These are phyloP conservation scores for Aspergillus carbonarius DNA, from an alignment of 2,329 filamentous ascomycete species.

Conservation along the genomic window DNA sequence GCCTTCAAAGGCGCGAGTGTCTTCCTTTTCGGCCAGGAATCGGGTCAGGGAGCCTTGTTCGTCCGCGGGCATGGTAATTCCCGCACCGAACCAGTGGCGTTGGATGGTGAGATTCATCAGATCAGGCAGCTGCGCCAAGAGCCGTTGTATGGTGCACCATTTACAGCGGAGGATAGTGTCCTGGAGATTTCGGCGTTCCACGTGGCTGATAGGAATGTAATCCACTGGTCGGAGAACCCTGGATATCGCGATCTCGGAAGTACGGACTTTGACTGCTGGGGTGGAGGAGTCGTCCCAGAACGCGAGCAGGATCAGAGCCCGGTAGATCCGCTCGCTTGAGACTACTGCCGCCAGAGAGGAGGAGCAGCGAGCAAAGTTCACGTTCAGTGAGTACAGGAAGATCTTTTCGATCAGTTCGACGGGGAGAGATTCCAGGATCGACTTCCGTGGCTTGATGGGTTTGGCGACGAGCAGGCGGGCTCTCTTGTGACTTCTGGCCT, in stretches of 20 bases:
- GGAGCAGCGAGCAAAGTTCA: conserved; percentile 47
- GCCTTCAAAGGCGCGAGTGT: conserved; percentile 19
- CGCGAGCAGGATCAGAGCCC: conserved; percentile 40
- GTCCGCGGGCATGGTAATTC: conserved; percentile 21
- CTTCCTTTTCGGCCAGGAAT: conserved; percentile 23
- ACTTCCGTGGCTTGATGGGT: conserved; percentile 15
- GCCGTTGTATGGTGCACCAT: conserved; percentile 41
- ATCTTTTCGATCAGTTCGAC: conserved; percentile 54
- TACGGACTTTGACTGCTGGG: not conserved
- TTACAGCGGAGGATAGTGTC: conserved; percentile 33
- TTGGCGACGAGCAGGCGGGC: conserved; percentile 13
- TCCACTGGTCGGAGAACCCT: conserved; percentile 37
- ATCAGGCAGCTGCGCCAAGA: conserved; percentile 35
- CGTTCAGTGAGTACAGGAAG: conserved; percentile 49
- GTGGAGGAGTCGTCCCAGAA: conserved; percentile 37
- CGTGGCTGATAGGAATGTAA: conserved; percentile 30
- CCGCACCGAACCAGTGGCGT: conserved; percentile 32
- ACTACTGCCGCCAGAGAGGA: conserved; percentile 39
- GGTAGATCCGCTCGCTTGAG: conserved; percentile 43
- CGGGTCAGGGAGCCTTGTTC: conserved; percentile 18
- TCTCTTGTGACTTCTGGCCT: conserved; percentile 14
- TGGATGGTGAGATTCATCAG: conserved; percentile 36
- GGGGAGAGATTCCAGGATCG: conserved; percentile 48
- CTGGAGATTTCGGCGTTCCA: conserved; percentile 36
- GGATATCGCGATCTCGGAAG: conserved; percentile 20